Percentiles rank a stretch among this genome's conserved stretches.
Conservation (phyloP, 2,329 filamentous ascomycete species). For the Neophaeococcomyces aloes region DNA sequence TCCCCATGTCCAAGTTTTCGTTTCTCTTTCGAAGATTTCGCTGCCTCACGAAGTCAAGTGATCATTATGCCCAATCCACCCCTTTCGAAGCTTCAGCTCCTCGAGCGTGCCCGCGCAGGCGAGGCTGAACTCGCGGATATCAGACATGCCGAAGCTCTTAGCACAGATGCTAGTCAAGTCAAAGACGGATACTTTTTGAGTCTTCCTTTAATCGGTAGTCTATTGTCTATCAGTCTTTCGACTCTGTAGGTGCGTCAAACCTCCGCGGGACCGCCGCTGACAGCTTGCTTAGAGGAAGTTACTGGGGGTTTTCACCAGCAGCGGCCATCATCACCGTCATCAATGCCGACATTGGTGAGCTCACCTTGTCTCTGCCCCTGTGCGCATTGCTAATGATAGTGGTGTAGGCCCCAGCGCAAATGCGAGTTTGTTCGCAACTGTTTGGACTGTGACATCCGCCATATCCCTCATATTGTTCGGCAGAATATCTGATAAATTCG, state of each 20-base stretch:
- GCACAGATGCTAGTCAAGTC: not conserved
- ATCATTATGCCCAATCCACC: too few species aligned
- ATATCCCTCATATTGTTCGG: constrained; percentile 14
- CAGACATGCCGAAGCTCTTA: not conserved
- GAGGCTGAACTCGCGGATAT: constrained; percentile 3
- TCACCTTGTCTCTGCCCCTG: not conserved
- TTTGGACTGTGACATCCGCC: constrained; percentile 11
- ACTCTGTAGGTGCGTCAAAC: too few species aligned
- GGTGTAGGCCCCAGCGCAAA: constrained; percentile 8
- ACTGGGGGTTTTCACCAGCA: constrained; percentile 14
- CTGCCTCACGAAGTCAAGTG: too few species aligned
- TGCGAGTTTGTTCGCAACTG: constrained; percentile 12
- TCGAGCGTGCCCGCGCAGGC: constrained; percentile 2
- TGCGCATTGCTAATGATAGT: not conserved
- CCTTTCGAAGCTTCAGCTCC: not conserved
- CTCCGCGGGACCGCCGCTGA: too few species aligned
- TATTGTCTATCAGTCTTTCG: too few species aligned
- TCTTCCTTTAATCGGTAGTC: not conserved
- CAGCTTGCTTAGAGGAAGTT: not conserved
- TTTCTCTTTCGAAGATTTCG: too few species aligned
- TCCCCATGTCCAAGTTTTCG: too few species aligned
- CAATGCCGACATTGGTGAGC: constrained; percentile 14
- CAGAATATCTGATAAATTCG: constrained; percentile 15
- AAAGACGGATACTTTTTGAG: constrained; percentile 6
- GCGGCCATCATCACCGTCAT: constrained; percentile 16